These are phyloP conservation scores for Starmerella riodocensis DNA, from an alignment of 805 yeast genomes.

Conservation along the genomic window DNA sequence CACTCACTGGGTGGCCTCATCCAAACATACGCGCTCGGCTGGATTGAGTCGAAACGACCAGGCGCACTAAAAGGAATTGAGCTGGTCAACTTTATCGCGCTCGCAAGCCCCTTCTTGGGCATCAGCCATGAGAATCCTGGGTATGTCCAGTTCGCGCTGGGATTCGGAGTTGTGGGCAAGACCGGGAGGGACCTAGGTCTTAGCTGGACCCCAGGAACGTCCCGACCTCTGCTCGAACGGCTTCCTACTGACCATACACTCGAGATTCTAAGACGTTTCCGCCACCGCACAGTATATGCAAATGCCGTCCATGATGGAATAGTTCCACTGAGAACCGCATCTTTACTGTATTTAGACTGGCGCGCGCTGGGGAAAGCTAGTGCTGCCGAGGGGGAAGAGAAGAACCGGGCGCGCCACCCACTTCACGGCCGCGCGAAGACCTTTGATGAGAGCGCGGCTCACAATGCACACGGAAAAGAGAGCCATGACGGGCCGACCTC, in stretches of 20 bases:
- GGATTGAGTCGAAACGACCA: conserved; percentile 50
- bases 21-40: conserved; percentile 82
- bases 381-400: conserved; percentile 31
- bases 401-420: conserved; percentile 12
- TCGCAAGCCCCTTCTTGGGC: conserved; percentile 86
- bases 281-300: conserved; percentile 70
- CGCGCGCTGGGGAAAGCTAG: conserved; percentile 47
- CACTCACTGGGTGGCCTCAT: conserved; percentile 91
- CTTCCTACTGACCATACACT: conserved; percentile 69
- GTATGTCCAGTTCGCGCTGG: conserved; percentile 69
- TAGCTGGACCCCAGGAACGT: conserved; percentile 29
- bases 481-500: too few relatives aligned
- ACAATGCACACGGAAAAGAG: too few relatives aligned
- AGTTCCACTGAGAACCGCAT: conserved; percentile 84
- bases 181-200: conserved; percentile 87
- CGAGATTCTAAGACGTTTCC: conserved; percentile 46
- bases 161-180: conserved; percentile 79
- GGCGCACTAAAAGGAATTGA: conserved; percentile 49
- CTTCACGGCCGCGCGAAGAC: neutral
- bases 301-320: conserved; percentile 88
- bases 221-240: conserved; percentile 54
- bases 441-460: too few relatives aligned
- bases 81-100: conserved; percentile 66
- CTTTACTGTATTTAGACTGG: conserved; percentile 77
- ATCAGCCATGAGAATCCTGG: conserved; percentile 77